Conservation (phyloP, 2,329 filamentous ascomycete genomes). For the Cordyceps javanica region DNA sequence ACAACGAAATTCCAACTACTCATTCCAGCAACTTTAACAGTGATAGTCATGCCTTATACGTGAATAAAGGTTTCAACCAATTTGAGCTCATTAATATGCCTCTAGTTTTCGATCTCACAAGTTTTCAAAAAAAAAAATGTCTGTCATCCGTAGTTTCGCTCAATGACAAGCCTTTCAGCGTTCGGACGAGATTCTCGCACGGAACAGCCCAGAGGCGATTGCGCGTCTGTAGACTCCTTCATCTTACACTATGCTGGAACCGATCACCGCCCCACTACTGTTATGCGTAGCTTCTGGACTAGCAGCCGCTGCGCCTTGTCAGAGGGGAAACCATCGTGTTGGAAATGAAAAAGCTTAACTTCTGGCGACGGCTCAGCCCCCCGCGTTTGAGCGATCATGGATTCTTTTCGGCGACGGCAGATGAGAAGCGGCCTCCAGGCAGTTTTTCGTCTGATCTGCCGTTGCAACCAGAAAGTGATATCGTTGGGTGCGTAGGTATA, state of each 20-base stretch:
- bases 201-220: not conserved
- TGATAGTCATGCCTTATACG: too few species aligned
- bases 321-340: not conserved
- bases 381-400: not conserved
- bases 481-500: not conserved
- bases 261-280: not conserved
- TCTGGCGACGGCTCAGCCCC: not conserved
- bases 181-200: not conserved
- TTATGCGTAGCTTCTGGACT: not conserved
- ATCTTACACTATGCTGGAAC: not conserved
- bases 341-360: not conserved
- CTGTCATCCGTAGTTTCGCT: too few species aligned
- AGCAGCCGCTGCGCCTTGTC: not conserved
- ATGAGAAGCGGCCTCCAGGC: constrained; percentile 1
- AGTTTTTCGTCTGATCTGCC: not conserved
- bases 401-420: not conserved
- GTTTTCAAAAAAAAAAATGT: too few species aligned
- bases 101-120: too few species aligned
- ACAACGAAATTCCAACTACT: too few species aligned
- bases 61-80: too few species aligned
- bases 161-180: too few species aligned
- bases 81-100: too few species aligned
- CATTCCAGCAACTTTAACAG: too few species aligned
- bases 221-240: not conserved
- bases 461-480: not conserved